Conservation (phyloP, 768 basidiomycete species). For the Favolaschia claudopus region DNA sequence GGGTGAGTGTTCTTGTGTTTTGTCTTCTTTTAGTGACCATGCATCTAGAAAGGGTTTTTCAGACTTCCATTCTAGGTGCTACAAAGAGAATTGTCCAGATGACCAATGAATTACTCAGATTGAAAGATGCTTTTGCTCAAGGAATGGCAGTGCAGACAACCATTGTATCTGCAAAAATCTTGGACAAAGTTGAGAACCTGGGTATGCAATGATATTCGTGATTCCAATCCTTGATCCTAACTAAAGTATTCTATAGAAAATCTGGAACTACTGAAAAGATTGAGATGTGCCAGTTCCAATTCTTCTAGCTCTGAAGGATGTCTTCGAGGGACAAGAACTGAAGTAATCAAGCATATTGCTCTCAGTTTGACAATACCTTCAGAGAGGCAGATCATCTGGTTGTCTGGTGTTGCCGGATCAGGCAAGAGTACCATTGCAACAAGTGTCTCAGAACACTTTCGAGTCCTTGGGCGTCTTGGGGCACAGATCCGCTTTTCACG, state of each 20-base stretch:
- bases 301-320: constrained; percentile 1
- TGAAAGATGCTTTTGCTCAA: neutral
- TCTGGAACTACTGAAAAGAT: neutral
- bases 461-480: constrained; percentile 20
- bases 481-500: constrained; percentile 27
- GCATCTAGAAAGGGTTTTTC: neutral
- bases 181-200: neutral
- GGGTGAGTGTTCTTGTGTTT: constrained; percentile 26
- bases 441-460: constrained; percentile 25
- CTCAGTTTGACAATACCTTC: constrained; percentile 19
- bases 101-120: neutral
- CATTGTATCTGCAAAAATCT: neutral
- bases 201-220: neutral
- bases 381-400: constrained; percentile 25
- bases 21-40: neutral
- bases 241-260: neutral
- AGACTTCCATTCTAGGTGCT: neutral
- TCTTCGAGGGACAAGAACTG: constrained; percentile 17
- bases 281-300: neutral
- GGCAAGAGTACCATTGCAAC: constrained; percentile 30
- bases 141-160: neutral
- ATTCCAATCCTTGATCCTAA: neutral
- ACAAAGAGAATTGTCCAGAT: neutral
- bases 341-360: constrained; percentile 10
- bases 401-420: constrained; percentile 28